Evolutionary conservation across 176 grass and related monocot genomes (phyloP), one percentile per base, ranked within the genome.

Genomic region (Chloris gayana): DNA sequence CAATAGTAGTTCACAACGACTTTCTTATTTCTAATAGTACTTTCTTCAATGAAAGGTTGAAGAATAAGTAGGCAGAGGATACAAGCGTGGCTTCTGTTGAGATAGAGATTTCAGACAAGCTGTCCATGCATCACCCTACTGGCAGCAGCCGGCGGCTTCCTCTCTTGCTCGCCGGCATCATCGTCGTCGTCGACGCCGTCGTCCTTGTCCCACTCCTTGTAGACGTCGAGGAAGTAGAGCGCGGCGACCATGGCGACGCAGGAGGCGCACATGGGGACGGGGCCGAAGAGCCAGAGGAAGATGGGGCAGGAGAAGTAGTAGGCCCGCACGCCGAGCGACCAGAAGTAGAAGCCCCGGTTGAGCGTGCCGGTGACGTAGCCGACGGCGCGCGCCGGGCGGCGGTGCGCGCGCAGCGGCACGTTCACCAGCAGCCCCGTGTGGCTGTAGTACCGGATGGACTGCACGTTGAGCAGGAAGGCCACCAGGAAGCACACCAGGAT

Each of bases 381-480:
- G 64, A 78, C 49, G 59, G 85, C 84, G 27, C 51, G 41, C 0
- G 21, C 71, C 10, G 69, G 72, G 57, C 67, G 82, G 41, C 57
- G 83, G 72, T 80, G 88, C 21, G 67, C 79, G 41, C 14, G 60
- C 14, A 82, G 30, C 9, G 94, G 94, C 1, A 94, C 91, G 67
- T 84, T 82, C 19, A 97, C 74, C 34, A 97, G 85, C n/a, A 87
- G 63, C 49, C 91, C 60, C 45, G 89, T 44, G 61, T 97, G 89
- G 87, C 80, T 97, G 85, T 97, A 97, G 80, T 90, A 94, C 13
- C 95, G 68, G 60, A 97, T 89, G 31, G 91, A 94, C 73, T 94
- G 91, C 73, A 97, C 62, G 84, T 92, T 94, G 76, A 92, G 85
- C 42, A 97, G 84, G 83, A 97, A 97, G 6, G 95, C 83, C 3